phyloP scores from a whole-genome alignment of 805 yeast genomes.

The Starmerella tilneyi region DNA sequence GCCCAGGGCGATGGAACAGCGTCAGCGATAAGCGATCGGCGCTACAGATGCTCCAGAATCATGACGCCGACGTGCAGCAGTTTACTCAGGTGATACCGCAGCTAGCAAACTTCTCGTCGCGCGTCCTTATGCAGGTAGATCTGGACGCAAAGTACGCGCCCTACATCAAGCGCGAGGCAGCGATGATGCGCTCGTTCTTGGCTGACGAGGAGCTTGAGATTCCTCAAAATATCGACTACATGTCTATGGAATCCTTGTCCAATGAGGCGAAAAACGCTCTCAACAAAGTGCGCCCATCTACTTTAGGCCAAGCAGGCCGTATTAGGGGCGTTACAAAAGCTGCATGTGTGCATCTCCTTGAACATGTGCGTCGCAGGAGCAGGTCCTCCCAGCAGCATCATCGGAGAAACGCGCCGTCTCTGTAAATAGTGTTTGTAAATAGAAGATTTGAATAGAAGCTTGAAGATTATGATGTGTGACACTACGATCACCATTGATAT shows the following conservation, averaged over 20 bases:
- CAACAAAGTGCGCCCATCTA: conserved; percentile 69
- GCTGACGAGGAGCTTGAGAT: conserved; percentile 69
- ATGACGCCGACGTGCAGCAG: conserved; percentile 60
- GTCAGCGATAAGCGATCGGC: conserved; percentile 39
- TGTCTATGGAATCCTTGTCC: conserved; percentile 52
- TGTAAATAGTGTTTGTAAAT: too few relatives aligned
- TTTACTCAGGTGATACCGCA: conserved; percentile 34
- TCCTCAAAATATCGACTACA: conserved; percentile 61
- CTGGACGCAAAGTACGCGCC: conserved; percentile 80
- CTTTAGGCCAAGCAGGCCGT: conserved; percentile 90
- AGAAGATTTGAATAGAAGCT: too few relatives aligned
- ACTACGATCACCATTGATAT: too few relatives aligned
- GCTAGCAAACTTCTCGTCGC: conserved; percentile 31
- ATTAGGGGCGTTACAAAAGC: conserved; percentile 95
- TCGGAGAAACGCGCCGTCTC: neutral
- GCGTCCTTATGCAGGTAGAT: conserved; percentile 52
- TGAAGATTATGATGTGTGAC: too few relatives aligned
- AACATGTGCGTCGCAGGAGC: conserved; percentile 24
- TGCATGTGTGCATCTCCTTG: conserved; percentile 67
- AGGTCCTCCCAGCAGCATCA: neutral
- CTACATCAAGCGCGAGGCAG: conserved; percentile 60
- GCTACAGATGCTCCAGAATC: conserved; percentile 30
- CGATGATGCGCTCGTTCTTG: conserved; percentile 62
- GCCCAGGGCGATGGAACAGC: conserved; percentile 36
- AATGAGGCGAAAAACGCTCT: conserved; percentile 61